Evolutionary conservation across 306 rosid genomes (phyloP).

Genomic region (Prinsepia uniflora): DNA sequence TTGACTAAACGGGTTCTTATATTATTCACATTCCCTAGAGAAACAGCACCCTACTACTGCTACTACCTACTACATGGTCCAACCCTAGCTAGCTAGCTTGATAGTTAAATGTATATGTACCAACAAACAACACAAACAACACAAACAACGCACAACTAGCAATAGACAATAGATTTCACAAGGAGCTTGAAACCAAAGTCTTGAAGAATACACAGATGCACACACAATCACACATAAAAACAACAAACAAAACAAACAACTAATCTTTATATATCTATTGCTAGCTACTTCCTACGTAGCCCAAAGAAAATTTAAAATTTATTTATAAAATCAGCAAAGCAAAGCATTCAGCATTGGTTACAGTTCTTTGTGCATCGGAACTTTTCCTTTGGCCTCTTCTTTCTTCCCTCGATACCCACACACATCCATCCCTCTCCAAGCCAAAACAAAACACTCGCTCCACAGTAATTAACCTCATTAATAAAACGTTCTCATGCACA

Average conservation of each 20-base stretch:
- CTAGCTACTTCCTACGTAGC: slow-evolving; percentile 30
- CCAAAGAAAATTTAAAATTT: slow-evolving; percentile 50
- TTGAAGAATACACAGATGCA: slow-evolving; percentile 23
- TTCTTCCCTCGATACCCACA: slow-evolving; percentile 52
- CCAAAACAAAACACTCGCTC: neutral
- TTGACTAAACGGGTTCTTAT: no score
- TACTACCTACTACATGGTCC: no score
- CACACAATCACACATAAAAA: slow-evolving; percentile 25
- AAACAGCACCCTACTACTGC: no score
- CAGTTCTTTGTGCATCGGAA: slow-evolving; percentile 62
- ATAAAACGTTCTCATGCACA: slow-evolving; percentile 15
- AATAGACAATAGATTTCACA: slow-evolving; percentile 22
- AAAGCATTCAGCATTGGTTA: slow-evolving; percentile 62
- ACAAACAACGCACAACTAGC: neutral
- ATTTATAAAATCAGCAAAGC: slow-evolving; percentile 41
- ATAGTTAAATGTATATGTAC: no score
- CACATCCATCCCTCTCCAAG: neutral
- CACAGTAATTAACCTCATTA: neutral
- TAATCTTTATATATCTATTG: slow-evolving; percentile 18
- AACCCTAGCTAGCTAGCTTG: no score
- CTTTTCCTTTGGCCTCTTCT: slow-evolving; percentile 71
- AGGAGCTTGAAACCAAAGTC: slow-evolving; percentile 29
- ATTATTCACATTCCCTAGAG: no score
- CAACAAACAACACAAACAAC: neutral
- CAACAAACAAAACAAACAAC: slow-evolving; percentile 55